Conservation (phyloP, 176 grass and related monocot genomes). For the Oryza brachyantha region DNA sequence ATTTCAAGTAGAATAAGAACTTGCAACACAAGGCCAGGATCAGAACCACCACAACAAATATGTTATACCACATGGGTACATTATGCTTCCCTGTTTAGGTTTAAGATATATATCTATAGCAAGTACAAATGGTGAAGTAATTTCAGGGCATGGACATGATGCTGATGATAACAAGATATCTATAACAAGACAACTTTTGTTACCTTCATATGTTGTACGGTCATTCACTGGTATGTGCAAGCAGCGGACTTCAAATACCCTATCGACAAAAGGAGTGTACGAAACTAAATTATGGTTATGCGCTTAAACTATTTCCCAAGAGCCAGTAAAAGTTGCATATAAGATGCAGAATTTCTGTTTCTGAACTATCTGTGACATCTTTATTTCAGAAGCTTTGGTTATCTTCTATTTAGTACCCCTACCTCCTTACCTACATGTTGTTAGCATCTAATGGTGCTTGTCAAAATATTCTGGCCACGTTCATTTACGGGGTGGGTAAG, state of each 20-base stretch:
- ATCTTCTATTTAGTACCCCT: too few relatives aligned
- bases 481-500: too few relatives aligned
- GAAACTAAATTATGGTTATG: background rate
- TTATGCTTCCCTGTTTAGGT: background rate
- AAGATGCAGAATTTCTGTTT: background rate
- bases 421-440: too few relatives aligned
- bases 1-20: background rate
- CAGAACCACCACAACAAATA: background rate
- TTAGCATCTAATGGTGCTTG: too few relatives aligned
- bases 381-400: background rate
- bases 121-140: background rate
- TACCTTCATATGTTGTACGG: conserved; percentile 72
- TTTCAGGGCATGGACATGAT: background rate
- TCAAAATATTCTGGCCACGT: too few relatives aligned
- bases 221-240: conserved; percentile 71
- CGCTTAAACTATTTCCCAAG: background rate
- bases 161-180: background rate
- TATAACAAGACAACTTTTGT: background rate
- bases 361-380: background rate
- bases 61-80: background rate
- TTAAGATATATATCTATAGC: background rate
- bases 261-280: background rate
- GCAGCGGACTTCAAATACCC: conserved; percentile 71
- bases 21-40: background rate
- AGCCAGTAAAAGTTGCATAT: background rate